Evolutionary conservation across 805 yeast species (phyloP).

Genomic region (Ogataea philodendri): DNA sequence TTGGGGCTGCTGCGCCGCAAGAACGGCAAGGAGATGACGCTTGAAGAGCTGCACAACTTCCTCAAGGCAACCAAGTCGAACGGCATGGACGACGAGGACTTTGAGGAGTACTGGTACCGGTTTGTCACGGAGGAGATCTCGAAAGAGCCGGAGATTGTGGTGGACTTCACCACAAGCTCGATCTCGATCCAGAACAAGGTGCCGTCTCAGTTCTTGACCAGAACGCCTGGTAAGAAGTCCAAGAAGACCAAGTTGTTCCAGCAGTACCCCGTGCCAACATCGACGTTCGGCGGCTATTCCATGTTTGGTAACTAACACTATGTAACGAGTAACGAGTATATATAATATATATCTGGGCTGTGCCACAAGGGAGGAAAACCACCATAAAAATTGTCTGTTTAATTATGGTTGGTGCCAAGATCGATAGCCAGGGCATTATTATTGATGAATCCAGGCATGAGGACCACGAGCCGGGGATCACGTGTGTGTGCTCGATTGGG

Average conservation of each 20-base stretch:
- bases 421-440: slow-evolving; percentile 6
- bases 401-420: slow-evolving; percentile 8
- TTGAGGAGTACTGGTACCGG: slow-evolving; percentile 72
- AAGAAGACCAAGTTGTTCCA: slow-evolving; percentile 58
- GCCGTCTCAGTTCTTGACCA: slow-evolving; percentile 21
- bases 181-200: slow-evolving; percentile 24
- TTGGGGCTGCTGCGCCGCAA: slow-evolving; percentile 62
- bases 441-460: background rate
- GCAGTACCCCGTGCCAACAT: slow-evolving; percentile 26
- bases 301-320: slow-evolving; percentile 11
- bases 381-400: background rate
- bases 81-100: slow-evolving; percentile 56
- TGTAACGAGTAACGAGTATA: slow-evolving; percentile 8
- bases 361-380: background rate
- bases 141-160: slow-evolving; percentile 63
- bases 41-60: slow-evolving; percentile 62
- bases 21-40: slow-evolving; percentile 60
- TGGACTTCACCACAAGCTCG: slow-evolving; percentile 47
- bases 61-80: slow-evolving; percentile 57
- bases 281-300: slow-evolving; percentile 19
- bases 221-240: slow-evolving; percentile 24
- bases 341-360: slow-evolving; percentile 4
- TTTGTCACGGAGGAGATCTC: slow-evolving; percentile 41
- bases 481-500: background rate
- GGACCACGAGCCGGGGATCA: background rate